These are phyloP conservation scores for Insectozyma bohioensis DNA, from an alignment of 1,139 yeast genomes.

Conservation along the genomic window DNA sequence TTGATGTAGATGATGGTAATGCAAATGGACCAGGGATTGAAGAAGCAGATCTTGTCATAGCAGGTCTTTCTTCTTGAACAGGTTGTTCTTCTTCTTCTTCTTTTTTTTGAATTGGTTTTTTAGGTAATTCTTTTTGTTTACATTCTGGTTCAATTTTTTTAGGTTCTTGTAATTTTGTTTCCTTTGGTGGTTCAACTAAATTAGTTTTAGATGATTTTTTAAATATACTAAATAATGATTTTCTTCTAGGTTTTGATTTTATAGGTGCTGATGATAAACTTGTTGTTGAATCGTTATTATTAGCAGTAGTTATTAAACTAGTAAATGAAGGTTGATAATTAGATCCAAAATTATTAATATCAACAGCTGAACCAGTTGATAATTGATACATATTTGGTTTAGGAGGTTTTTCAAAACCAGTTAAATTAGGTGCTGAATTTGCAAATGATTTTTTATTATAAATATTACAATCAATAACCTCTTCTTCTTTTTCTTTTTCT, in stretches of 20 bases:
- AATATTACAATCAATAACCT: constrained; percentile 1
- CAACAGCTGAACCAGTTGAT: constrained; percentile 42
- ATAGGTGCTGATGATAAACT: constrained; percentile 7
- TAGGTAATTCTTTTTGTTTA: neutral
- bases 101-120: neutral
- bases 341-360: constrained; percentile 44
- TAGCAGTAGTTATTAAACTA: too few relatives aligned
- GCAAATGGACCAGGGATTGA: constrained; percentile 43
- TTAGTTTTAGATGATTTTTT: constrained; percentile 18
- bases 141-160: neutral
- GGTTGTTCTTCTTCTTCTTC: constrained; percentile 1
- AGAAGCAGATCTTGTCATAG: constrained; percentile 15
- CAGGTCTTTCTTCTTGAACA: constrained; percentile 1
- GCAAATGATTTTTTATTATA: constrained; percentile 6
- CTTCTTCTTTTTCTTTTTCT: too few relatives aligned
- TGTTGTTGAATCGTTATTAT: constrained; percentile 10
- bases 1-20: constrained; percentile 46
- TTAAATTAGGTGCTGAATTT: constrained; percentile 29
- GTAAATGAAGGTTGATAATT: constrained; percentile 37
- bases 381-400: constrained; percentile 22
- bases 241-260: constrained; percentile 15
- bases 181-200: constrained; percentile 2
- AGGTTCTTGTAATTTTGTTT: too few relatives aligned
- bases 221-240: constrained; percentile 20
- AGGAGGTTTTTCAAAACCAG: neutral